A percentile compares a stretch with the other conserved stretches of the same genome.
Evolutionary conservation across 2,329 filamentous ascomycete species (phyloP).

Genomic region (Sporothrix euskadiensis): DNA sequence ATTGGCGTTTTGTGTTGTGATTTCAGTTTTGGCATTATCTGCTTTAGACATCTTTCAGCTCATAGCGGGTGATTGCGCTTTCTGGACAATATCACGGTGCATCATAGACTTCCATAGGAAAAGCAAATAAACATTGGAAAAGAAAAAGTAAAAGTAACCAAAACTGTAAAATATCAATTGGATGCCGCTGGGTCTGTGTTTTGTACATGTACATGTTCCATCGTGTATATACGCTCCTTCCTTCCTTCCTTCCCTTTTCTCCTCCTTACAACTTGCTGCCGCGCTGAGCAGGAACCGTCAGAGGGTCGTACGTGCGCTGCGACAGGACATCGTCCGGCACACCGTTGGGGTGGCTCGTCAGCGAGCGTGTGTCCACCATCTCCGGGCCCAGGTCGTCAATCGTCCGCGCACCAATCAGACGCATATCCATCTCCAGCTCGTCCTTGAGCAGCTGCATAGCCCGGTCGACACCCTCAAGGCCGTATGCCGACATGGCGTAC

Average conservation of each 20-base stretch:
- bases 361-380: slow-evolving; percentile 73
- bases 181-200: slow-evolving; percentile 11
- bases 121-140: neutral
- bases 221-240: slow-evolving; percentile 1
- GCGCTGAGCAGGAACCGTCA: slow-evolving; percentile 52
- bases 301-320: slow-evolving; percentile 54
- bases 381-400: slow-evolving; percentile 77
- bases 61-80: neutral
- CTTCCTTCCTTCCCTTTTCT: neutral
- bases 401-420: slow-evolving; percentile 76
- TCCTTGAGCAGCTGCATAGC: slow-evolving; percentile 93
- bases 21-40: neutral
- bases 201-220: slow-evolving; percentile 13
- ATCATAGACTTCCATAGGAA: neutral
- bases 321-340: slow-evolving; percentile 53
- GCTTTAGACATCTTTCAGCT: neutral
- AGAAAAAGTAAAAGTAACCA: neutral
- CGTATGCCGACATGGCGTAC: slow-evolving; percentile 94
- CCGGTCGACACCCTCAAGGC: slow-evolving; percentile 79
- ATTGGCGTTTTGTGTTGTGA: neutral
- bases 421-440: slow-evolving; percentile 99
- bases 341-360: slow-evolving; percentile 56
- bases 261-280: slow-evolving; percentile 52
- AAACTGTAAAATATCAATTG: neutral
- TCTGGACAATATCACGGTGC: too few species aligned